phyloP scores from a whole-genome alignment of 2,329 filamentous ascomycete species.

The Colletotrichum sp. region DNA sequence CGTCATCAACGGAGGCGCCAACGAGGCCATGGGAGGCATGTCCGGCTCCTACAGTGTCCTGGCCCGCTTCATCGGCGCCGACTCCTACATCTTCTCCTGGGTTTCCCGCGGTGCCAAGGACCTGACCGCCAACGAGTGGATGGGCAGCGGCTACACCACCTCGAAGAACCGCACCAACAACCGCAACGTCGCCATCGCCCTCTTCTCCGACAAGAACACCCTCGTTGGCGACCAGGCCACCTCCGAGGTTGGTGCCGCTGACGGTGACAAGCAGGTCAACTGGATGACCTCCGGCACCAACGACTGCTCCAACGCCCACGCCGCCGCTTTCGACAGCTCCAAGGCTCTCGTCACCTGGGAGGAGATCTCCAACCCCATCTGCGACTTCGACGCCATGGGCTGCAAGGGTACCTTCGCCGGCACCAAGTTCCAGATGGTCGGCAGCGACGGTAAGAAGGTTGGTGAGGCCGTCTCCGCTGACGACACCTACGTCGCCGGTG shows the following conservation, averaged over 20 bases:
- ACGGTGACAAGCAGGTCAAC: slow-evolving; percentile 64
- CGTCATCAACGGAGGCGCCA: slow-evolving; percentile 61
- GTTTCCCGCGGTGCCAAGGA: slow-evolving; percentile 64
- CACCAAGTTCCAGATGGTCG: slow-evolving; percentile 64
- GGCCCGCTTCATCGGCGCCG: slow-evolving; percentile 54
- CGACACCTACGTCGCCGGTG: slow-evolving; percentile 64
- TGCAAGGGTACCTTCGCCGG: slow-evolving; percentile 64
- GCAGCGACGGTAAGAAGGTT: slow-evolving; percentile 53
- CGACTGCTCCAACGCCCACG: slow-evolving; percentile 65
- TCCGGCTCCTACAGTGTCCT: slow-evolving; percentile 65
- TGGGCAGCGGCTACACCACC: slow-evolving; percentile 61
- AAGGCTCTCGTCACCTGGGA: slow-evolving; percentile 66
- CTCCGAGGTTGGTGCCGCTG: slow-evolving; percentile 54
- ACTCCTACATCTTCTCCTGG: slow-evolving; percentile 66
- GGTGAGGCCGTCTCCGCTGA: slow-evolving; percentile 54
- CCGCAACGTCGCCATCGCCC: slow-evolving; percentile 64
- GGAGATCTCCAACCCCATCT: slow-evolving; percentile 60
- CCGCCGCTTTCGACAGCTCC: slow-evolving; percentile 55
- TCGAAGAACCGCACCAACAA: slow-evolving; percentile 57
- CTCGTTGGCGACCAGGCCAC: slow-evolving; percentile 58
- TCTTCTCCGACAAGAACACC: slow-evolving; percentile 63
- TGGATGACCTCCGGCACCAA: slow-evolving; percentile 58
- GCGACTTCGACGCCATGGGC: slow-evolving; percentile 63
- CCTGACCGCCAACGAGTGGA: slow-evolving; percentile 60
- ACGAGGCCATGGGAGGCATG: slow-evolving; percentile 68